Evolutionary conservation across 1,284 basidiomycete species (phyloP).

Genomic region (Caloboletus inedulis): DNA sequence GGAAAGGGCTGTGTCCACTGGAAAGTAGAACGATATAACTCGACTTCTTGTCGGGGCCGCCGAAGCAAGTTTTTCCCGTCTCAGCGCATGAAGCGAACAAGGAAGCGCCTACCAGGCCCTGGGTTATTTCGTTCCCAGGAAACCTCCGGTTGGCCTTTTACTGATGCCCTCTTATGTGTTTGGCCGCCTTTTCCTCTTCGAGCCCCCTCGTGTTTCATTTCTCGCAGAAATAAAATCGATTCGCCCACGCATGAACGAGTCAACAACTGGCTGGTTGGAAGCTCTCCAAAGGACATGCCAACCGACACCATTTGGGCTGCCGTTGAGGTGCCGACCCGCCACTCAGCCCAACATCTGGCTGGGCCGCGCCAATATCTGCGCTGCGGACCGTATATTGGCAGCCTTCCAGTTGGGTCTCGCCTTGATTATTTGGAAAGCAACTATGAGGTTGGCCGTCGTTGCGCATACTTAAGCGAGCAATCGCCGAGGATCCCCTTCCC

Average conservation of each 20-base stretch:
- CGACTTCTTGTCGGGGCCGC: neutral
- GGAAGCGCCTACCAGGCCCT: neutral
- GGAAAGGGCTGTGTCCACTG: conserved; percentile 13
- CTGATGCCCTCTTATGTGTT: neutral
- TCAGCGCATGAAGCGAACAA: neutral
- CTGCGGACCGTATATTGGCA: neutral
- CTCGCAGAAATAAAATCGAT: neutral
- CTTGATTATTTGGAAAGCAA: neutral
- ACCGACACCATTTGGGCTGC: neutral
- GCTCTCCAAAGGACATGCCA: conserved; percentile 1
- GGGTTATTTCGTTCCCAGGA: conserved; percentile 8
- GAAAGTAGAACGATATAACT: conserved; percentile 14
- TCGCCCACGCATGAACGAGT: neutral
- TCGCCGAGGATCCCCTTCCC: no score
- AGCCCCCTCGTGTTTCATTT: neutral
- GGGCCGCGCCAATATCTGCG: neutral
- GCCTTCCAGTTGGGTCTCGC: neutral
- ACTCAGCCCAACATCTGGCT: neutral
- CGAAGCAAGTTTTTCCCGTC: no score
- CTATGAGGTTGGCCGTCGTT: neutral
- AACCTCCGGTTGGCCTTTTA: neutral
- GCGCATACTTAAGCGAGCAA: neutral
- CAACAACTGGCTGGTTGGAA: neutral
- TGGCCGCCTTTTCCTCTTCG: neutral
- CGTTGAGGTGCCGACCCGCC: neutral